phyloP scores from a whole-genome alignment of 1,284 basidiomycete species.

The Pyrrhoderma noxium region DNA sequence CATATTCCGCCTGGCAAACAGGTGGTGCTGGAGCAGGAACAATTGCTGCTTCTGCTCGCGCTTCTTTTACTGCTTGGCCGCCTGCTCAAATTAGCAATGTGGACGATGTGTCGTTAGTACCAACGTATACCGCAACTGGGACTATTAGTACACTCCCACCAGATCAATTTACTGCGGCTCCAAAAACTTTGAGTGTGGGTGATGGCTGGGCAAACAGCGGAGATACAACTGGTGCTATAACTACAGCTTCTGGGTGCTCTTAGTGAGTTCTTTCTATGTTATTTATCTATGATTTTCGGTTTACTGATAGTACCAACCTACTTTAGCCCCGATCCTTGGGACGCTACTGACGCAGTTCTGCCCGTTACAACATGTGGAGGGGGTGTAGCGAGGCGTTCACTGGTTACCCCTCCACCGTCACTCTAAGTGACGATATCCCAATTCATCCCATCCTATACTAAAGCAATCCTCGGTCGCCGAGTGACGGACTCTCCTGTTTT shows the following conservation, averaged over 20 bases:
- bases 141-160: slow-evolving; percentile 49
- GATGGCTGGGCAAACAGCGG: slow-evolving; percentile 66
- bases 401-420: slow-evolving; percentile 2
- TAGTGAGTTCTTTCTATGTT: slow-evolving; percentile 20
- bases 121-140: slow-evolving; percentile 68
- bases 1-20: slow-evolving; percentile 64
- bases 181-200: slow-evolving; percentile 44
- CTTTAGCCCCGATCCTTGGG: slow-evolving; percentile 47
- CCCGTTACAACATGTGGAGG: slow-evolving; percentile 40
- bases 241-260: slow-evolving; percentile 4
- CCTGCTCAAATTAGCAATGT: slow-evolving; percentile 44
- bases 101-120: slow-evolving; percentile 35
- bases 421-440: background rate
- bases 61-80: slow-evolving; percentile 48
- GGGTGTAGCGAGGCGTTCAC: slow-evolving; percentile 10
- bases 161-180: slow-evolving; percentile 46
- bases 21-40: slow-evolving; percentile 68
- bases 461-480: background rate
- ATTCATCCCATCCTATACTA: background rate
- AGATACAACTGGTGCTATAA: slow-evolving; percentile 48
- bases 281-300: background rate
- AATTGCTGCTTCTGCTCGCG: slow-evolving; percentile 42
- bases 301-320: background rate
- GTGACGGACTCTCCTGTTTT: background rate
- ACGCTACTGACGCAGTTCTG: slow-evolving; percentile 38